A percentile compares a stretch with the other conserved stretches of the same genome.
These are phyloP conservation scores for Podila epicladia DNA, from an alignment of 192 early-diverging fungal species.

Conservation along the genomic window DNA sequence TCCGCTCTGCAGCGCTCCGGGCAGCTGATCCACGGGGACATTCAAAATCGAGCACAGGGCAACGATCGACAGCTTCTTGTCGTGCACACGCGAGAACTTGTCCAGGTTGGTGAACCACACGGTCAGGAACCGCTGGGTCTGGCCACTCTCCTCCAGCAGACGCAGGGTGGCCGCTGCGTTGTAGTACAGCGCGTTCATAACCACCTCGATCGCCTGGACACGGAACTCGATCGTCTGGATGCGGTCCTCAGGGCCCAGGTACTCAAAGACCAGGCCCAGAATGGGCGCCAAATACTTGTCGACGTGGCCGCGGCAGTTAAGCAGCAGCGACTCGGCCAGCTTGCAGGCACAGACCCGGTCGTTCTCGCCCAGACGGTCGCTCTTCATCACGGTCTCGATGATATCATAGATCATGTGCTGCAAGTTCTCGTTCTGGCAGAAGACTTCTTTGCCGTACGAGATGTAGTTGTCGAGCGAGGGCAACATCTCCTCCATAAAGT, in stretches of 20 bases:
- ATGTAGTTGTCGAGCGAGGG: constrained; percentile 94
- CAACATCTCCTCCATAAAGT: constrained; percentile 92
- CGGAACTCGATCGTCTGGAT: constrained; percentile 75
- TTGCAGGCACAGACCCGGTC: constrained; percentile 88
- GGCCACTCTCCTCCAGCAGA: constrained; percentile 80
- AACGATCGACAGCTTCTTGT: constrained; percentile 93
- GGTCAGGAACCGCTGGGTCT: constrained; percentile 84
- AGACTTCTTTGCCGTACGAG: constrained; percentile 83
- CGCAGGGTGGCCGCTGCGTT: constrained; percentile 80
- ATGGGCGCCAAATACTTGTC: constrained; percentile 82
- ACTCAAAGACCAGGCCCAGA: constrained; percentile 72
- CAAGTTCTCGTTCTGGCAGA: constrained; percentile 71
- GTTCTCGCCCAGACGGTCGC: constrained; percentile 75
- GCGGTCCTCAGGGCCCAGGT: constrained; percentile 66
- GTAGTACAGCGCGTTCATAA: constrained; percentile 90
- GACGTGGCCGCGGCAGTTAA: constrained; percentile 84
- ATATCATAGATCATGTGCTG: constrained; percentile 86
- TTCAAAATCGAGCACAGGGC: constrained; percentile 79
- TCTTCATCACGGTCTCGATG: constrained; percentile 84
- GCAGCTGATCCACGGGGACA: constrained; percentile 76
- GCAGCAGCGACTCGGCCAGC: constrained; percentile 85
- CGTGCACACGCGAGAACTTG: constrained; percentile 89
- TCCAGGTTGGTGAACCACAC: constrained; percentile 77
- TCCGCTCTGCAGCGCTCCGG: constrained; percentile 72
- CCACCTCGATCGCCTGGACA: constrained; percentile 81